Base-by-base conservation (phyloP, 768 basidiomycete species). In the Nevesoporus exiguus region DNA sequence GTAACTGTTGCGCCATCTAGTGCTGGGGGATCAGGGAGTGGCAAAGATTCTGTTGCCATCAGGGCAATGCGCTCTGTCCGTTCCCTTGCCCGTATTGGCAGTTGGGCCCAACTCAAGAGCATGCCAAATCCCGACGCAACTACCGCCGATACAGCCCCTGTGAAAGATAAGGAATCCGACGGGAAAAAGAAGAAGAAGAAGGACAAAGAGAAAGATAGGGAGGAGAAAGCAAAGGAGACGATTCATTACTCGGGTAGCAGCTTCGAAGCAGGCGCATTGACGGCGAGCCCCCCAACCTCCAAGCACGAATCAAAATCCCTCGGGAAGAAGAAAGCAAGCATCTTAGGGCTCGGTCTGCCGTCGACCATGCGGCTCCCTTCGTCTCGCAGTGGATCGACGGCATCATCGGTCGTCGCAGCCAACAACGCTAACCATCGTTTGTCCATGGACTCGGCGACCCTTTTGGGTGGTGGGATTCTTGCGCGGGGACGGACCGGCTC, bases 31-130 rank as follows among this genome's bases (percentile, higher is more conserved):
- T 36, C 46, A 25, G 70, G 69, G 21, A 44, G 46, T 36, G 66
- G 64, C 47, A 78, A 80, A 27, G 81, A 79, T 29, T 89, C 86
- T 0, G 87, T 92, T 40, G 90, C 90, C 0, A 54, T 91, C 27
- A 80, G 90, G 6, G 90, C 90, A 5, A 91, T 92, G 74, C 77
- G 85, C 40, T 86, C 84, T 14, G 83, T 93, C 59, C 77, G 84
- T 25, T 85, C 83, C 3, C 68, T 91, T 39, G 89, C 90, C 4
- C 74, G 83, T 31, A 83, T 91, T 43, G 80, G 83, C 2, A 85
- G 84, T 62, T 88, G 88, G 86, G 81, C 83, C 22, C 84, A 84
- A 61, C 69, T 83, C 51, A 77, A 72, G 65, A 72, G 70, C 15
- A 72, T 54, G 2, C 71, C 76, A 5, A 74, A 68, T 49, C 63